Evolutionary conservation across 768 basidiomycete genomes (phyloP).

Genomic region (Exidia glandulosa): DNA sequence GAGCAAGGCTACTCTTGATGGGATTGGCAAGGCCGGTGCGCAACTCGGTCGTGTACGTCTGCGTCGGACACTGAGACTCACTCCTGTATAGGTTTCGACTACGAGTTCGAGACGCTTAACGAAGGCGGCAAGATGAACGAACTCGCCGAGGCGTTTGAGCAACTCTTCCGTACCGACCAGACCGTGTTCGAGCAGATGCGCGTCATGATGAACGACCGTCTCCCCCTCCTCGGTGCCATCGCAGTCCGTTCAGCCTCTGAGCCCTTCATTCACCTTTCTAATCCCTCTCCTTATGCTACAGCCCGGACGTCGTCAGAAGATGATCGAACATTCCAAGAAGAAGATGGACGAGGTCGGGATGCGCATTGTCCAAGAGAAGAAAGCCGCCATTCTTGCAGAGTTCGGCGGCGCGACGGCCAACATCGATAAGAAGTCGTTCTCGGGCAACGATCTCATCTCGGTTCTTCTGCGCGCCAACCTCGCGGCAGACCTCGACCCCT

Average conservation of each 20-base stretch:
- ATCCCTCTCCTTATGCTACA: not conserved
- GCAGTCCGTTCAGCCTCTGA: not conserved
- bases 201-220: not conserved
- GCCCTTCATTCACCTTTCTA: not conserved
- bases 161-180: slow-evolving; percentile 11
- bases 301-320: not conserved
- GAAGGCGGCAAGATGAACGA: slow-evolving; percentile 17
- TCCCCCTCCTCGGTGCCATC: not conserved
- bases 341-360: slow-evolving; percentile 17
- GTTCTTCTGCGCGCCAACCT: slow-evolving; percentile 7
- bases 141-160: slow-evolving; percentile 19
- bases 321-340: not conserved
- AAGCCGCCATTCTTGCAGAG: slow-evolving; percentile 16
- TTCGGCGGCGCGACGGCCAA: not conserved
- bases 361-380: slow-evolving; percentile 21
- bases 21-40: slow-evolving; percentile 14
- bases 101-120: slow-evolving; percentile 22
- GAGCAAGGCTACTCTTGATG: slow-evolving; percentile 12
- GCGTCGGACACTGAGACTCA: not conserved
- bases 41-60: not conserved
- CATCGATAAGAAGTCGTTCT: slow-evolving; percentile 6
- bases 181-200: not conserved
- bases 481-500: not conserved
- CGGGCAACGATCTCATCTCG: slow-evolving; percentile 13
- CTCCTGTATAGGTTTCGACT: slow-evolving; percentile 20